Base-by-base conservation (phyloP, 2,329 filamentous ascomycete genomes). In the Fusarium verrucosum region DNA sequence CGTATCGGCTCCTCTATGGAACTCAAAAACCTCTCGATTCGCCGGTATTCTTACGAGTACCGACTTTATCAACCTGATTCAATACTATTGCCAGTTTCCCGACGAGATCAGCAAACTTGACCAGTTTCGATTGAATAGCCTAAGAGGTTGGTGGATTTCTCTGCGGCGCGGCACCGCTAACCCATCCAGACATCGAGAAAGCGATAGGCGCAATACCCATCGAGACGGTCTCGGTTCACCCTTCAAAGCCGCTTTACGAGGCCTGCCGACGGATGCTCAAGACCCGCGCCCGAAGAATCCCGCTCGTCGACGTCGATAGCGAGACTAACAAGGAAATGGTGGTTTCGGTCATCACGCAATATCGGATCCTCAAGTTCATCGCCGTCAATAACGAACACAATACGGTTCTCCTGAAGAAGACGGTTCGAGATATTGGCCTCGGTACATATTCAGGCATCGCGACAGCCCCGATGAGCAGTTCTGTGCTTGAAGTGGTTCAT, bases 71-170 rank as follows among this genome's bases (percentile, higher is more conserved):
- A 99, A 99, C 74, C 90, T 99, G 55, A 96, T 99, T 36, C 94
- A 98, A 77, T 99, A 99, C 79, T 98, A 99, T 82, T 97, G 93
- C 83, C 94, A 98, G 78, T 96, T 95, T 71, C 95, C 94, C 4
- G 92, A 96, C 68, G 91, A 94, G 57, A 86, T 98, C 61, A 88
- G 89, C 67, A 89, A 94, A 74, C 91, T 99, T 71, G 95, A 98
- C 69, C 92, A 97, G 77, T 97, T 99, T 76, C 89, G 92, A 42
- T 81, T 99, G 62, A 94, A 92, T 79, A 97, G 92, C 74, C 85
- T 99, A 57, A 87, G 94, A 85, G 92, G 94, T 96, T 82, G 33
- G 61, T 53, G 7, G 28, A 25, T 33, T 32, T 28, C 22, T 23
- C n/a, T 30, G 47, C 35, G 30, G 11, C 14, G 26, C 28, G 42